Conservation (phyloP, 768 basidiomycete species). For the Phylloporus sp. region DNA sequence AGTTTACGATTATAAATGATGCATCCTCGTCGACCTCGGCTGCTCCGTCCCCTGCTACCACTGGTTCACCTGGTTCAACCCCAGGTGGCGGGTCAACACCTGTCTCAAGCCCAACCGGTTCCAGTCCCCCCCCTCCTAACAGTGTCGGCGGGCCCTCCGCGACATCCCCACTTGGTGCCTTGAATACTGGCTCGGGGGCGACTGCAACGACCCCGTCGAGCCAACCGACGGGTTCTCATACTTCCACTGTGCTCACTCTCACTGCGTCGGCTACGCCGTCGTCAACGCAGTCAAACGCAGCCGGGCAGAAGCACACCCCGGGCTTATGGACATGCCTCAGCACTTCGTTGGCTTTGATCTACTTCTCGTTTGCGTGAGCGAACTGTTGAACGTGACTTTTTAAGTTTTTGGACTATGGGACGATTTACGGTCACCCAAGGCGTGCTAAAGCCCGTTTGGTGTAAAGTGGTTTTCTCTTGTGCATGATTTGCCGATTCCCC, state of each 20-base stretch:
- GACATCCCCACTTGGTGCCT: background rate
- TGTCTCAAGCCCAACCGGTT: background rate
- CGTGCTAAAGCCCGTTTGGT: conserved; percentile 8
- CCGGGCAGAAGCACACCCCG: conserved; percentile 24
- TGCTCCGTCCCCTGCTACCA: conserved; percentile 4
- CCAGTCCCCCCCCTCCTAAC: background rate
- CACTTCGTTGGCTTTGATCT: conserved; percentile 13
- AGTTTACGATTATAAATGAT: conserved; percentile 55
- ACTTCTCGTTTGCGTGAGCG: conserved; percentile 19
- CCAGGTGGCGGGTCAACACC: conserved; percentile 2
- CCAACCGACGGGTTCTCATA: background rate
- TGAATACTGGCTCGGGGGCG: background rate
- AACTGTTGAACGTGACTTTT: conserved; percentile 6
- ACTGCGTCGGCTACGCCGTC: conserved; percentile 4
- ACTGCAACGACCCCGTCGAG: conserved; percentile 1
- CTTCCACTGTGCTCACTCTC: conserved; percentile 6
- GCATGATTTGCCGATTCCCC: conserved; percentile 7
- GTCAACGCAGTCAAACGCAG: conserved; percentile 19
- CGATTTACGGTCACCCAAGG: conserved; percentile 4
- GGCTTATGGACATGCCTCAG: conserved; percentile 11
- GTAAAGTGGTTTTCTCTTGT: conserved; percentile 16
- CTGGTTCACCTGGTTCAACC: conserved; percentile 1
- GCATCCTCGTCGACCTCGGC: conserved; percentile 34
- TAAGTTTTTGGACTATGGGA: conserved; percentile 9
- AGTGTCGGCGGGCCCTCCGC: background rate